Percentiles rank a stretch among this genome's conserved stretches.
Evolutionary conservation across 192 early-diverging fungal genomes (phyloP).

Genomic region (Spizellomyces sp.): DNA sequence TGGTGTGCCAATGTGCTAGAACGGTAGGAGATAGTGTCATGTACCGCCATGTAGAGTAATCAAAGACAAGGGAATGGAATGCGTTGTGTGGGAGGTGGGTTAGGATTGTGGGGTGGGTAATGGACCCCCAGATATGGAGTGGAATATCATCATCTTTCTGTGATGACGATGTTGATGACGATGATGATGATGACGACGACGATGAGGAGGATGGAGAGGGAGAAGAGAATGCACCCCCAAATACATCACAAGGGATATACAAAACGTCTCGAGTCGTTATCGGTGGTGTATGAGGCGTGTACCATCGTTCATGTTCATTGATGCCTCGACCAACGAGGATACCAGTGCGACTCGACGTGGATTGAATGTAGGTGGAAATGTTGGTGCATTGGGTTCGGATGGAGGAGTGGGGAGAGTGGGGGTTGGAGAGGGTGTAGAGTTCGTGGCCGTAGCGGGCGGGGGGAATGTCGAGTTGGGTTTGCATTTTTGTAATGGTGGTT

Average conservation of each 20-base stretch:
- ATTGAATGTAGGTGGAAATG: neutral
- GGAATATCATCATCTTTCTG: too few species aligned
- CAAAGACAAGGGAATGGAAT: constrained; percentile 31
- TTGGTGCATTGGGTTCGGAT: constrained; percentile 4
- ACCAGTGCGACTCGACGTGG: too few species aligned
- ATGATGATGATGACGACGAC: constrained; percentile 4
- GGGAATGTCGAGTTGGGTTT: neutral
- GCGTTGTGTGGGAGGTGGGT: constrained; percentile 13
- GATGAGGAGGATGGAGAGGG: neutral
- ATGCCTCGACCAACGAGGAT: too few species aligned
- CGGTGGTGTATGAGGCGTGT: too few species aligned
- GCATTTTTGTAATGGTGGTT: too few species aligned
- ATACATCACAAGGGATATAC: constrained; percentile 24
- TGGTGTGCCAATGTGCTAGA: too few species aligned
- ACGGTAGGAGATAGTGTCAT: constrained; percentile 16
- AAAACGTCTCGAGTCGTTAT: too few species aligned
- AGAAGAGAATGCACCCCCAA: constrained; percentile 39
- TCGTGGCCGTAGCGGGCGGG: constrained; percentile 16
- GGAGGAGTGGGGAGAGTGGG: neutral
- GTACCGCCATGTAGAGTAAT: constrained; percentile 45
- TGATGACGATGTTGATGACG: too few species aligned
- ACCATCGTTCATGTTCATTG: too few species aligned
- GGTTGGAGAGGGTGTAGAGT: constrained; percentile 20
- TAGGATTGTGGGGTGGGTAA: constrained; percentile 29
- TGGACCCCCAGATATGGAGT: constrained; percentile 33